Evolutionary conservation across 1,139 yeast species (phyloP).

Genomic region (Entelexis paramagnoliae): DNA sequence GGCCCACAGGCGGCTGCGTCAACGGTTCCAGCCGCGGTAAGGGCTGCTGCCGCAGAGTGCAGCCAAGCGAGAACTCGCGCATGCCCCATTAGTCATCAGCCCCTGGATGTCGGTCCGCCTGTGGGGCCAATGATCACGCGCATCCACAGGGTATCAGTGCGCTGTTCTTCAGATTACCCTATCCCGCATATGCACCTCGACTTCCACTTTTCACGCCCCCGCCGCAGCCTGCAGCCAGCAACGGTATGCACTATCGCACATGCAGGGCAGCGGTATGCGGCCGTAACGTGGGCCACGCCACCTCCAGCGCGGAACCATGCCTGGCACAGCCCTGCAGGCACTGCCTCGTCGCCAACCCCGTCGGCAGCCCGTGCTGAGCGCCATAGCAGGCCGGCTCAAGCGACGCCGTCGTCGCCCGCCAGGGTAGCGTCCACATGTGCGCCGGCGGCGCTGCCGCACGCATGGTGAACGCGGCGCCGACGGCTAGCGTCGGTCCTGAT

Average conservation of each 20-base stretch:
- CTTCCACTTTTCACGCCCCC: neutral
- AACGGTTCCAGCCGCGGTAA: neutral
- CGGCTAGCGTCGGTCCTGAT: too few species aligned
- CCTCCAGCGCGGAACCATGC: neutral
- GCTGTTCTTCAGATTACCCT: neutral
- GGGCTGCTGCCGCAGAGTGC: neutral
- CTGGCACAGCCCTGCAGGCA: neutral
- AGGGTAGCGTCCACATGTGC: too few species aligned
- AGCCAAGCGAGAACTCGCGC: slow-evolving; percentile 7
- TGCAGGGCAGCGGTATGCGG: neutral
- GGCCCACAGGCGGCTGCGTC: neutral
- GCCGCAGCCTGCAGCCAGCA: slow-evolving; percentile 8
- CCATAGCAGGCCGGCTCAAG: too few species aligned
- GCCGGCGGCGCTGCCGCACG: too few species aligned
- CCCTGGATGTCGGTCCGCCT: neutral
- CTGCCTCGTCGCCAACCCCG: neutral
- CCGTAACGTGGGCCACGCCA: slow-evolving; percentile 2
- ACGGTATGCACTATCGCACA: slow-evolving; percentile 8
- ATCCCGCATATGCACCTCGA: neutral
- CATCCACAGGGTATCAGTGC: neutral
- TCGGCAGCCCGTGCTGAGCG: neutral
- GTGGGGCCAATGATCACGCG: slow-evolving; percentile 5
- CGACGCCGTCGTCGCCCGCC: too few species aligned
- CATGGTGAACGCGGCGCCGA: too few species aligned
- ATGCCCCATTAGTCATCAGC: neutral